Percentiles rank a stretch among this genome's conserved stretches.
phyloP scores from a whole-genome alignment of 2,329 filamentous ascomycete genomes.

The Aspergillus sp. region DNA sequence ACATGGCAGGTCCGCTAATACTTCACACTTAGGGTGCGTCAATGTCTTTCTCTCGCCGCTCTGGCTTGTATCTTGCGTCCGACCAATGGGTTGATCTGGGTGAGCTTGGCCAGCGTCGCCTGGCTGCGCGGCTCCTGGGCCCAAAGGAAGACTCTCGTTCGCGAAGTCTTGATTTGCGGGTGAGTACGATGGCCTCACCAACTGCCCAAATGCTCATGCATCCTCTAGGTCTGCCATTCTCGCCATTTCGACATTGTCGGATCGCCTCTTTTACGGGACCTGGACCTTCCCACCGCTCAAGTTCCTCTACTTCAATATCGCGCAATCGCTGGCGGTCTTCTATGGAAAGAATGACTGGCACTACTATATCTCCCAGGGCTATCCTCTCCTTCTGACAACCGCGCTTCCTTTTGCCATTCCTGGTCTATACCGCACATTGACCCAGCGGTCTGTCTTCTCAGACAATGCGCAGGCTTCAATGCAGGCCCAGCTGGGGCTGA shows the following conservation, averaged over 20 bases:
- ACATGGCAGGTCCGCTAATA: background rate
- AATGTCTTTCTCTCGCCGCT: constrained; percentile 73
- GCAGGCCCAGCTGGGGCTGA: constrained; percentile 56
- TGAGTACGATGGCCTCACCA: constrained; percentile 22
- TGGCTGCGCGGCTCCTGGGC: constrained; percentile 46
- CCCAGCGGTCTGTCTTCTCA: constrained; percentile 33
- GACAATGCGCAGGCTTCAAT: constrained; percentile 37
- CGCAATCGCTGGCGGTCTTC: constrained; percentile 83
- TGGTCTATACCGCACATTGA: constrained; percentile 59
- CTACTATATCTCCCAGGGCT: constrained; percentile 88
- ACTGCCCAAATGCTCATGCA: constrained; percentile 9
- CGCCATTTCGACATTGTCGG: constrained; percentile 63
- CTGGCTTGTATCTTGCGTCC: constrained; percentile 82
- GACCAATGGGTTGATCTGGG: constrained; percentile 87
- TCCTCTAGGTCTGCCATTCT: constrained; percentile 56
- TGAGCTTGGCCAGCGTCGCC: constrained; percentile 60
- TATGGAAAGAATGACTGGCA: constrained; percentile 89
- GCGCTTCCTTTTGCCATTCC: constrained; percentile 72
- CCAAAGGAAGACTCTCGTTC: constrained; percentile 54
- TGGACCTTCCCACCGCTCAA: constrained; percentile 88
- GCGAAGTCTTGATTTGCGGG: constrained; percentile 64
- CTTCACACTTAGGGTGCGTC: constrained; percentile 50
- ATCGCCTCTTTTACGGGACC: constrained; percentile 75
- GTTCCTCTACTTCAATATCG: constrained; percentile 88
- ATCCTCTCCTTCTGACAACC: constrained; percentile 83